Evolutionary conservation across 2,329 filamentous ascomycete species (phyloP).

Genomic region (Aspergillus amoenus): DNA sequence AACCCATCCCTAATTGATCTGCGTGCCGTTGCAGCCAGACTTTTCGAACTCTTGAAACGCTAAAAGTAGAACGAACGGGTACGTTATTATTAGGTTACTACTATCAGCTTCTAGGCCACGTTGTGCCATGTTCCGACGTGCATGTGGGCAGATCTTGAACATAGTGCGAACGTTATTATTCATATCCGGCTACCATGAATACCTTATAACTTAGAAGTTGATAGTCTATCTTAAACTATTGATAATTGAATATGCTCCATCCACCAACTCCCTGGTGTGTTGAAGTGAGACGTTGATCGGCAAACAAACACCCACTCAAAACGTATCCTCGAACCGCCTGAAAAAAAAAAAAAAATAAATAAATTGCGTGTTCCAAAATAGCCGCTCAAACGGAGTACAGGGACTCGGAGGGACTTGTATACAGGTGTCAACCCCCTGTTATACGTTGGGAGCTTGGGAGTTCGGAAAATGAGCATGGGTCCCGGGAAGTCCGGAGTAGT

Average conservation of each 20-base stretch:
- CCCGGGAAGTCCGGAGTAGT: neutral
- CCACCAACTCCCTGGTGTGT: neutral
- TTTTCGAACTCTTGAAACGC: neutral
- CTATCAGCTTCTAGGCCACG: neutral
- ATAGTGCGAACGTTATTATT: neutral
- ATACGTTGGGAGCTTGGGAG: neutral
- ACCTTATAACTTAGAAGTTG: neutral
- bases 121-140: neutral
- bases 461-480: neutral
- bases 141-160: neutral
- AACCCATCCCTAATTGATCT: neutral
- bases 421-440: neutral
- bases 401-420: neutral
- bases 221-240: neutral
- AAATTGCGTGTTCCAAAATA: neutral
- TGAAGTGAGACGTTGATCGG: neutral
- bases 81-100: too few species aligned
- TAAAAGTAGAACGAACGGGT: neutral
- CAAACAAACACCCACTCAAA: neutral
- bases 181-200: neutral
- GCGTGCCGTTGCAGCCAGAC: neutral
- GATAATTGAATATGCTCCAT: neutral
- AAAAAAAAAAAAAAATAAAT: neutral
- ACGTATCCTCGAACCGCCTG: neutral
- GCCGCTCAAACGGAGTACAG: neutral